Percentiles rank a stretch among this genome's conserved stretches.
phyloP scores from a whole-genome alignment of 805 yeast genomes.

The Pichia exigua region DNA sequence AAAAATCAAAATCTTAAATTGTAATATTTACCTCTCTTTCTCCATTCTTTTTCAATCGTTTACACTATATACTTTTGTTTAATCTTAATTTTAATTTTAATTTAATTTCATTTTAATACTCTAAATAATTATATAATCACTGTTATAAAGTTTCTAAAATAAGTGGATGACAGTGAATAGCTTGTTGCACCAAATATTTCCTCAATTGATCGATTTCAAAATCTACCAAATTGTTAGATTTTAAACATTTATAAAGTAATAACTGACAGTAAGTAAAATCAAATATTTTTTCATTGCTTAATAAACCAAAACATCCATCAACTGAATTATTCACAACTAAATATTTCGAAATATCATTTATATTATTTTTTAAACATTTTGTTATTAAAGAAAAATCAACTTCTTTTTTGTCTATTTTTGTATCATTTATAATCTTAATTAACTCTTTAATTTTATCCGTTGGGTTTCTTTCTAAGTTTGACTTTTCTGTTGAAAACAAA shows the following conservation, averaged over 20 bases:
- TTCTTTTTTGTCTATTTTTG: not conserved
- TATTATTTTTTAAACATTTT: not conserved
- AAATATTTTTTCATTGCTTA: slow-evolving; percentile 20
- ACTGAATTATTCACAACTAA: slow-evolving; percentile 7
- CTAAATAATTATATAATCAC: no score
- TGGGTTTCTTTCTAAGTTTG: slow-evolving; percentile 56
- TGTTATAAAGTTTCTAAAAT: slow-evolving; percentile 5
- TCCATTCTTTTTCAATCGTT: not conserved
- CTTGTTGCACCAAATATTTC: not conserved
- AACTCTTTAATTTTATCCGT: slow-evolving; percentile 19
- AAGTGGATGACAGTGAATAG: slow-evolving; percentile 13
- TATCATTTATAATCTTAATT: slow-evolving; percentile 1
- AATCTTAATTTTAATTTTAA: not conserved
- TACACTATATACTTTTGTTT: not conserved
- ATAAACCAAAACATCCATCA: slow-evolving; percentile 28
- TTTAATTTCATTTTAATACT: not conserved
- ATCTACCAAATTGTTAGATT: not conserved
- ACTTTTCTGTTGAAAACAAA: slow-evolving; percentile 60
- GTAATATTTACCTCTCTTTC: not conserved
- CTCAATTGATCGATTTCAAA: not conserved
- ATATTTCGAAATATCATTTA: slow-evolving; percentile 4
- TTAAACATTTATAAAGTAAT: slow-evolving; percentile 7
- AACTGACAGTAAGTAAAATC: slow-evolving; percentile 17
- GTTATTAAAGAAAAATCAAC: not conserved
- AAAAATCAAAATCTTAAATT: no score